A percentile compares a stretch with the other conserved stretches of the same genome.
These are phyloP conservation scores for Trametes cingulata DNA, from an alignment of 768 basidiomycete species.

Conservation along the genomic window DNA sequence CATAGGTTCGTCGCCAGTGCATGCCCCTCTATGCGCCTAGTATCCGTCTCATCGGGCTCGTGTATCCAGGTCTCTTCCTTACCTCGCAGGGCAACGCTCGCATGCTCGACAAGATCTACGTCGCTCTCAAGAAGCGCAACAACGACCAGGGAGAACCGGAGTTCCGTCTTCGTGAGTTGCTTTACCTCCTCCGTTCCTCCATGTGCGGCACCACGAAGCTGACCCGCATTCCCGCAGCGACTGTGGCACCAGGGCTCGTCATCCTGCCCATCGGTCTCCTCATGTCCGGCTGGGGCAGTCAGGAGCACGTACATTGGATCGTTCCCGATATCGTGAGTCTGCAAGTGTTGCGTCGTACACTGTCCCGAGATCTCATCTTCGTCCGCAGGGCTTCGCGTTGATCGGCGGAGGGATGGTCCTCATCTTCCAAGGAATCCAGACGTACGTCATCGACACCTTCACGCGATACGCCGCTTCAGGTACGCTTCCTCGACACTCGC, in stretches of 20 bases:
- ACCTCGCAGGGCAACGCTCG: conserved; percentile 57
- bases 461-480: conserved; percentile 69
- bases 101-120: conserved; percentile 57
- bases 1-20: conserved; percentile 38
- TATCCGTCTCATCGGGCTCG: no score
- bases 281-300: conserved; percentile 70
- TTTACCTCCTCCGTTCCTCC: not conserved
- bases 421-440: conserved; percentile 63
- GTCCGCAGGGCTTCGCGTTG: conserved; percentile 52
- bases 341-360: not conserved
- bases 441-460: conserved; percentile 69
- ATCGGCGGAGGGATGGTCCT: conserved; percentile 61
- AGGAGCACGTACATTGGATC: conserved; percentile 64
- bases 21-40: not conserved
- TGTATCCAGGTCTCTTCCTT: conserved; percentile 27
- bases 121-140: conserved; percentile 51
- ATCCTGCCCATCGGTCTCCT: conserved; percentile 69
- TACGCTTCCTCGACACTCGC: conserved; percentile 47
- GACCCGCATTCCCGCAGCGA: conserved; percentile 38
- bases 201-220: not conserved
- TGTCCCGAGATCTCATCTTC: not conserved
- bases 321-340: conserved; percentile 59
- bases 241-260: conserved; percentile 57
- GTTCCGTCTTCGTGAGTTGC: conserved; percentile 46
- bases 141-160: conserved; percentile 56